Percentiles rank a stretch among this genome's conserved stretches.
phyloP scores from a whole-genome alignment of 257 asterid species.

The Thymus quinquecostatus region DNA sequence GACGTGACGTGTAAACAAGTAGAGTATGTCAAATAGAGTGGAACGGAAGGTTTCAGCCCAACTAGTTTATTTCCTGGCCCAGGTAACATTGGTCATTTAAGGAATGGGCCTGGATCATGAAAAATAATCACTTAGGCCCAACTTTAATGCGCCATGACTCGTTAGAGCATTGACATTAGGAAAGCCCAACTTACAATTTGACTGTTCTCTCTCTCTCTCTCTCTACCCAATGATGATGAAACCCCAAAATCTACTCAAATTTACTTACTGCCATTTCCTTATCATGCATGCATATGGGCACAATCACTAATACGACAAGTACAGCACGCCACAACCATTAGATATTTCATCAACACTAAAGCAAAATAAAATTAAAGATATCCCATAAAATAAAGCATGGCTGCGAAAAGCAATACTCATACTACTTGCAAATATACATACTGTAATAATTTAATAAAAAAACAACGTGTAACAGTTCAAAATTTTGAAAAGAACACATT shows the following conservation, averaged over 20 bases:
- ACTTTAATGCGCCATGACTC: too few relatives aligned
- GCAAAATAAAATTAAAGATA: background rate
- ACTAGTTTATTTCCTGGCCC: too few relatives aligned
- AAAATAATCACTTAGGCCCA: too few relatives aligned
- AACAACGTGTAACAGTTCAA: slow-evolving; percentile 1
- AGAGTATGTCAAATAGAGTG: too few relatives aligned
- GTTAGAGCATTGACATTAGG: too few relatives aligned
- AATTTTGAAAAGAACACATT: slow-evolving; percentile 31
- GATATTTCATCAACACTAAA: slow-evolving; percentile 19
- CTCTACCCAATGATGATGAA: background rate
- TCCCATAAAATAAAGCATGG: slow-evolving; percentile 32
- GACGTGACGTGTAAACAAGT: too few relatives aligned
- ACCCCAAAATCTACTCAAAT: background rate
- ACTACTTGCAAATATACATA: background rate
- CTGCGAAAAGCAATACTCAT: slow-evolving; percentile 16
- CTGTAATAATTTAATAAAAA: background rate
- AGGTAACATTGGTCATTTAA: too few relatives aligned
- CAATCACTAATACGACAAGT: slow-evolving; percentile 11
- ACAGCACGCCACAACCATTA: slow-evolving; percentile 23
- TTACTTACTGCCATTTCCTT: slow-evolving; percentile 10
- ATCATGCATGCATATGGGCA: slow-evolving; percentile 36
- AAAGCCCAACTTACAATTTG: too few relatives aligned
- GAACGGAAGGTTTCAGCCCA: too few relatives aligned
- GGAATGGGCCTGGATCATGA: too few relatives aligned
- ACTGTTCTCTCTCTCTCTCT: too few relatives aligned